Evolutionary conservation across 129 eudicot species (phyloP).

Genomic region (Centaurea solstitialis): DNA sequence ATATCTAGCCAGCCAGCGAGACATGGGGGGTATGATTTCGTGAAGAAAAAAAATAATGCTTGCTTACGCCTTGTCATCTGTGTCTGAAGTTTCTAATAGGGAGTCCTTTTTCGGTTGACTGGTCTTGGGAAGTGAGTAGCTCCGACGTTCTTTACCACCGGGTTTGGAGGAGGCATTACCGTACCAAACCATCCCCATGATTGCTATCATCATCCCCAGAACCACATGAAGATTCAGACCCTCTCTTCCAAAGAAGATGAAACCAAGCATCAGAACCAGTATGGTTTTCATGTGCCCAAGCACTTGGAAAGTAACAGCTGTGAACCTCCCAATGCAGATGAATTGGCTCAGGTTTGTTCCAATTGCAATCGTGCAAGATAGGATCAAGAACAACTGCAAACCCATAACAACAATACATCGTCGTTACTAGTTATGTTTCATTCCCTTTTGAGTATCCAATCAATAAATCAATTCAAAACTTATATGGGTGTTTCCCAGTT

Average conservation of each 20-base stretch:
- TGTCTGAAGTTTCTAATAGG: constrained; percentile 34
- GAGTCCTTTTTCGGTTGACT: constrained; percentile 39
- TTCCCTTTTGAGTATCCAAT: not conserved
- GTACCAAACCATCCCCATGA: constrained; percentile 52
- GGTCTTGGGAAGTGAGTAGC: constrained; percentile 34
- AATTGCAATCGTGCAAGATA: constrained; percentile 45
- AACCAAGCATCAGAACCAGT: constrained; percentile 62
- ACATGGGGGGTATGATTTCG: not conserved
- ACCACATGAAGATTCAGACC: constrained; percentile 73
- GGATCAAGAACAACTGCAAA: constrained; percentile 36
- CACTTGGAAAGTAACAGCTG: constrained; percentile 75
- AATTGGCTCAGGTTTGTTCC: constrained; percentile 46
- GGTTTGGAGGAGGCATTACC: constrained; percentile 57
- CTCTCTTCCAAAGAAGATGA: constrained; percentile 65
- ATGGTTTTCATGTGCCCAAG: constrained; percentile 85
- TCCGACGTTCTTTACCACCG: constrained; percentile 52
- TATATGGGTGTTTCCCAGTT: not conserved
- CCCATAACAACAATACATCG: not conserved
- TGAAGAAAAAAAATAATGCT: not conserved
- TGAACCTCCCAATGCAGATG: constrained; percentile 47
- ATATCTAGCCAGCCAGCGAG: not conserved
- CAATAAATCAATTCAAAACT: not conserved
- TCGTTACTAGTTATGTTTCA: not conserved
- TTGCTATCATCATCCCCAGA: constrained; percentile 47
- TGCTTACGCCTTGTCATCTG: constrained; percentile 38